Evolutionary conservation across 2,329 filamentous ascomycete species (phyloP).

Genomic region (Periconia sp.): DNA sequence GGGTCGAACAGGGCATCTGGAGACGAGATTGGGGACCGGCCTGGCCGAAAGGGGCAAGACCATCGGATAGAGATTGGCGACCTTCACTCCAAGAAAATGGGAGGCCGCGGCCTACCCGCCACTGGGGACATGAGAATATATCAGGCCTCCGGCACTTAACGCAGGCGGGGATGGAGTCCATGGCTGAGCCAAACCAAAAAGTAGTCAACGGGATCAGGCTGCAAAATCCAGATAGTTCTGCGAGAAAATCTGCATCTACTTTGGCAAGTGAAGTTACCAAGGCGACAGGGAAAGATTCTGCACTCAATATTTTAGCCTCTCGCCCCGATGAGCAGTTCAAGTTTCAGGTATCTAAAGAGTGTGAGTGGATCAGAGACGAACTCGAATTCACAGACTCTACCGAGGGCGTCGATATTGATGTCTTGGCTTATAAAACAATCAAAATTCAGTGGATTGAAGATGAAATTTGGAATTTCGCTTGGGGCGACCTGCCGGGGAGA

Average conservation of each 20-base stretch:
- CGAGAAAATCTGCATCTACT: not conserved
- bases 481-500: conserved; percentile 3
- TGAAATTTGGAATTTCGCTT: conserved; percentile 11
- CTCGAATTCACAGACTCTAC: conserved; percentile 2
- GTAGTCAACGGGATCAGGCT: too few species aligned
- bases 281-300: not conserved
- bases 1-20: too few species aligned
- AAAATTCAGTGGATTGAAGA: conserved; percentile 13
- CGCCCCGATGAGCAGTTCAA: conserved; percentile 12
- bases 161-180: too few species aligned
- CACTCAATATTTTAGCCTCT: conserved; percentile 7
- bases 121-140: too few species aligned
- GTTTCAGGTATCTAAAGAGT: conserved; percentile 11
- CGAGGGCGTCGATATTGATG: conserved; percentile 2
- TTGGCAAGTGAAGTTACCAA: not conserved
- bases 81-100: too few species aligned
- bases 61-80: too few species aligned
- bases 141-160: too few species aligned
- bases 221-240: not conserved
- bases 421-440: conserved; percentile 8
- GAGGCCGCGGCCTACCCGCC: too few species aligned
- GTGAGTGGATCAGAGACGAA: conserved; percentile 12
- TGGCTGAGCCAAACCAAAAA: too few species aligned
- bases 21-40: too few species aligned
- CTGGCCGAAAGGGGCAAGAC: too few species aligned